These are phyloP conservation scores for Ceratocystis diversiconidia DNA, from an alignment of 2,329 filamentous ascomycete species.

Conservation along the genomic window DNA sequence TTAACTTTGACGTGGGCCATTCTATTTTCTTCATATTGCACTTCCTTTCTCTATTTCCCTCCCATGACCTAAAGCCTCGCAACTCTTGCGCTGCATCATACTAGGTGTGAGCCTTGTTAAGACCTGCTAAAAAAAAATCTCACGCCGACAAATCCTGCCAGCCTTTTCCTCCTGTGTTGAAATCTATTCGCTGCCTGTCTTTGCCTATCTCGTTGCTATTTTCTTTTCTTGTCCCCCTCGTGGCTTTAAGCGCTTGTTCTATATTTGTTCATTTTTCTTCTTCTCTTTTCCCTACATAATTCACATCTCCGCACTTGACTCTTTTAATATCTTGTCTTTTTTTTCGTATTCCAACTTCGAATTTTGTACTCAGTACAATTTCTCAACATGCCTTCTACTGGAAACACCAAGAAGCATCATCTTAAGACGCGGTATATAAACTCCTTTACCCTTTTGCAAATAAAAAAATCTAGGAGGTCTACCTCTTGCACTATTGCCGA, in stretches of 20 bases:
- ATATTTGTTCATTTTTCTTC: not conserved
- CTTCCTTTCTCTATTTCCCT: not conserved
- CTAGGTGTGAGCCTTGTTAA: not conserved
- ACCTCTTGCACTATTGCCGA: not conserved
- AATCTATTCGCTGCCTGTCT: not conserved
- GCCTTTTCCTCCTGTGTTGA: not conserved
- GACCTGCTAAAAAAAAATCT: not conserved
- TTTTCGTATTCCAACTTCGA: not conserved
- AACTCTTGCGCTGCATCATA: not conserved
- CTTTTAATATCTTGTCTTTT: not conserved
- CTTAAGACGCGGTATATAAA: slow-evolving; percentile 14
- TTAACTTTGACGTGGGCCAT: not conserved
- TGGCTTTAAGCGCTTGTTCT: not conserved
- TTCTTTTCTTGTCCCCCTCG: not conserved
- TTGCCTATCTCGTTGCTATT: not conserved
- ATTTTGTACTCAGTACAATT: not conserved
- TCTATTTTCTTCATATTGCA: not conserved
- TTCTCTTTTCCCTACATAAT: not conserved
- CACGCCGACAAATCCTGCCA: not conserved
- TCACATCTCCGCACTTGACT: not conserved
- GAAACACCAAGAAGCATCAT: slow-evolving; percentile 14
- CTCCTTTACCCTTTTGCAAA: not conserved
- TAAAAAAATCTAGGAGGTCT: not conserved
- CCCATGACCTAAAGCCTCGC: not conserved
- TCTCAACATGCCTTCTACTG: slow-evolving; percentile 11